Conservation (phyloP, 2,329 filamentous ascomycete species). For the Colletotrichum viniferum region DNA sequence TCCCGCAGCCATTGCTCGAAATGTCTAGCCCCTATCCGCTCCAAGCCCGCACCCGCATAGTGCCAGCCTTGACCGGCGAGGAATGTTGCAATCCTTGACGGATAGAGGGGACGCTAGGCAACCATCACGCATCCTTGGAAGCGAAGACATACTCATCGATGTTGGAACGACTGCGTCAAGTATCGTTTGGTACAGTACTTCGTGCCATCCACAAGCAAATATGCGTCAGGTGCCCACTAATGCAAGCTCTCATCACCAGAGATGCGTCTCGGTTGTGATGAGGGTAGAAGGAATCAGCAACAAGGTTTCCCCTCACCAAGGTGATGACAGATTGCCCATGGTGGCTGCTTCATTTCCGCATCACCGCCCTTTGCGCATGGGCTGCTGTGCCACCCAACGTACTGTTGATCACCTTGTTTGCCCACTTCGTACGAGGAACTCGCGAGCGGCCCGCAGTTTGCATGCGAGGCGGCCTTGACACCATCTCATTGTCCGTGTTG, state of each 20-base stretch:
- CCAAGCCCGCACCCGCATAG: not conserved
- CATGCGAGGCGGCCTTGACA: not conserved
- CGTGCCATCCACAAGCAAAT: constrained; percentile 3
- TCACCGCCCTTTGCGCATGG: not conserved
- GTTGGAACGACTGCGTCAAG: not conserved
- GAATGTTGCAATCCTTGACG: not conserved
- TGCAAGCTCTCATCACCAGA: constrained; percentile 13
- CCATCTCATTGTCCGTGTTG: not conserved
- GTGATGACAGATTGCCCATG: not conserved
- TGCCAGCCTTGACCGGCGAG: not conserved
- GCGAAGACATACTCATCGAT: not conserved
- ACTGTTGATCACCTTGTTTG: not conserved
- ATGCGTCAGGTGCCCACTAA: constrained; percentile 8
- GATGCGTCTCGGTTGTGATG: not conserved
- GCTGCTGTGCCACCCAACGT: not conserved
- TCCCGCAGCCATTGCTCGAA: not conserved
- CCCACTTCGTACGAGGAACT: not conserved
- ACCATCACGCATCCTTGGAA: not conserved
- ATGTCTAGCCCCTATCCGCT: not conserved
- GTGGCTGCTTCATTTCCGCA: not conserved
- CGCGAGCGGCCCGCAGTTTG: constrained; percentile 5
- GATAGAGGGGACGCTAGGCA: not conserved
- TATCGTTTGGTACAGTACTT: constrained; percentile 21
- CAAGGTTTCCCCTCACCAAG: not conserved
- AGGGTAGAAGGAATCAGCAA: not conserved